phyloP scores from a whole-genome alignment of 768 basidiomycete genomes.

The Cyathus striatus region DNA sequence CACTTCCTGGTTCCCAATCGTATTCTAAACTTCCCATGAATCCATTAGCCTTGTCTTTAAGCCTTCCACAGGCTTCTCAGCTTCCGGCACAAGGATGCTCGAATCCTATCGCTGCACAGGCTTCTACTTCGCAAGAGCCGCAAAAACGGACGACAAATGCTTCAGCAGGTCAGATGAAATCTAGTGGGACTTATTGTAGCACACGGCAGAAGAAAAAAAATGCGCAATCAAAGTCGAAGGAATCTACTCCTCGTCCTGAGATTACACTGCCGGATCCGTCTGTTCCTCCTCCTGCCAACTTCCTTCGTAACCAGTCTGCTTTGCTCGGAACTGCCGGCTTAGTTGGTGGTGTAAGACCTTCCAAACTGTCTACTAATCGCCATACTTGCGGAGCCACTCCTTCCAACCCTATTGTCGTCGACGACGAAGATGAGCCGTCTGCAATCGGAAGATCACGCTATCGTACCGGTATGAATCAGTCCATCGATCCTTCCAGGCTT shows the following conservation, averaged over 20 bases:
- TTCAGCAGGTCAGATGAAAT: no score
- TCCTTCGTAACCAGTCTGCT: constrained; percentile 68
- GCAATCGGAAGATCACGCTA: constrained; percentile 15
- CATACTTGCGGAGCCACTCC: constrained; percentile 47
- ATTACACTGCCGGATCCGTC: constrained; percentile 61
- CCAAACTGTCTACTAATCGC: constrained; percentile 36
- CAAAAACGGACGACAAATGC: no score
- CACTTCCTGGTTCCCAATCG: constrained; percentile 93
- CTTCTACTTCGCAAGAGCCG: no score
- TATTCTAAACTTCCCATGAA: constrained; percentile 82
- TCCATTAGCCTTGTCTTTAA: constrained; percentile 68
- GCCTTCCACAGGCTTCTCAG: constrained; percentile 30
- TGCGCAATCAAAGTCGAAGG: constrained; percentile 27
- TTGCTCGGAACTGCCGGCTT: constrained; percentile 70
- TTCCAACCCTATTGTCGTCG: constrained; percentile 66
- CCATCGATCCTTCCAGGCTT: constrained; percentile 35
- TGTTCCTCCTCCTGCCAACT: constrained; percentile 58
- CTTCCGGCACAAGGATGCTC: constrained; percentile 28
- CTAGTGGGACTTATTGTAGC: no score
- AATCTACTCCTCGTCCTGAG: constrained; percentile 44
- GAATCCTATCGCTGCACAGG: not conserved
- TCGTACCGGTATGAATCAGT: constrained; percentile 14
- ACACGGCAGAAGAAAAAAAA: constrained; percentile 30
- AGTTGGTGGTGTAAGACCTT: constrained; percentile 60
- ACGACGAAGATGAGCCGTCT: constrained; percentile 44